Conservation (phyloP, 257 asterid species). For the Striga asiatica region DNA sequence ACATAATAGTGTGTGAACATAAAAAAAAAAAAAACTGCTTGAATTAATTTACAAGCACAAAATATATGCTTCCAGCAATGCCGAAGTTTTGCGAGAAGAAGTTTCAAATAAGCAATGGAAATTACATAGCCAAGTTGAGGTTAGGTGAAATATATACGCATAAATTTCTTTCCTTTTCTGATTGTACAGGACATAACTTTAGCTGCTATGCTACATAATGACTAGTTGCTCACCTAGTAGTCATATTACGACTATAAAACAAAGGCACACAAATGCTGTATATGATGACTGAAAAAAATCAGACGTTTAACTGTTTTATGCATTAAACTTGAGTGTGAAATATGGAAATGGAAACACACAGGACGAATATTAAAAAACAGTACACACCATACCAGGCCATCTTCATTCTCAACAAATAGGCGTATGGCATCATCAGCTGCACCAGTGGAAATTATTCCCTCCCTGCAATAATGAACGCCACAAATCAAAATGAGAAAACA, state of each 20-base stretch:
- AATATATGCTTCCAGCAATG: not conserved
- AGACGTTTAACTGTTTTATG: not conserved
- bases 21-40: not conserved
- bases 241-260: not conserved
- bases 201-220: no score
- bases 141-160: not conserved
- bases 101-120: not conserved
- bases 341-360: not conserved
- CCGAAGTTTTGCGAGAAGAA: not conserved
- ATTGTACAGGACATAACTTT: not conserved
- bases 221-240: no score
- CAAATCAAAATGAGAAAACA: conserved; percentile 4
- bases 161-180: not conserved
- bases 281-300: not conserved
- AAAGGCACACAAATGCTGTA: not conserved
- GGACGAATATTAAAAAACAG: not conserved
- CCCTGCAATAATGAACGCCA: conserved; percentile 49
- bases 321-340: not conserved
- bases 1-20: not conserved
- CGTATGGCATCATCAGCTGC: conserved; percentile 95
- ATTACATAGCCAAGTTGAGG: not conserved
- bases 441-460: conserved; percentile 70
- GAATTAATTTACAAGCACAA: not conserved
- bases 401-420: conserved; percentile 59
- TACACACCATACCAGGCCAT: conserved; percentile 36